Percentiles rank a stretch among this genome's conserved stretches.
These are phyloP conservation scores for Chrysoporthe cubensis DNA, from an alignment of 2,329 filamentous ascomycete species.

Conservation along the genomic window DNA sequence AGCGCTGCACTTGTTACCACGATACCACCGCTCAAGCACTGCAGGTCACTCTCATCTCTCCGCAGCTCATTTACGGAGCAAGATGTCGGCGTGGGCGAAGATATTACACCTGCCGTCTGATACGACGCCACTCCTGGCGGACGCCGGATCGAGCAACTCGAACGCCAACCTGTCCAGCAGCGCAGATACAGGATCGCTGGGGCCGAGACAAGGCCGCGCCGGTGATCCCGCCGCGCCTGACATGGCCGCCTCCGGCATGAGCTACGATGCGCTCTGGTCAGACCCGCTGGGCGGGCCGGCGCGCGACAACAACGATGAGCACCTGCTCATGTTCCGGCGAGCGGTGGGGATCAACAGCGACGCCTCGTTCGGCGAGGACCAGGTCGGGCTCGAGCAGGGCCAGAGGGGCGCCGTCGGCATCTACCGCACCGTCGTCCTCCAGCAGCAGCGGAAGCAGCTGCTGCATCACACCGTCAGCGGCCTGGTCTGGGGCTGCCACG, in stretches of 20 bases:
- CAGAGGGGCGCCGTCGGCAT: slow-evolving; percentile 43
- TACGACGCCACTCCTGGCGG: neutral
- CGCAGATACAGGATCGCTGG: neutral
- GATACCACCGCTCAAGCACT: neutral
- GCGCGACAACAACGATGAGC: slow-evolving; percentile 43
- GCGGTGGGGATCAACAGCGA: slow-evolving; percentile 48
- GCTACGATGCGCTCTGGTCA: slow-evolving; percentile 41
- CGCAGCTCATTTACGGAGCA: neutral
- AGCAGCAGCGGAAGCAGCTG: slow-evolving; percentile 37
- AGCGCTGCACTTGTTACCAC: neutral
- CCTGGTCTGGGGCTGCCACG: slow-evolving; percentile 59
- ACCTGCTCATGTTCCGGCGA: slow-evolving; percentile 46
- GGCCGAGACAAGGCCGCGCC: too few relatives aligned
- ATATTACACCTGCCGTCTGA: slow-evolving; percentile 6
- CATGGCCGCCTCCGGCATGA: slow-evolving; percentile 5
- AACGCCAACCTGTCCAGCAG: neutral
- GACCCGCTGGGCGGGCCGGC: slow-evolving; percentile 42
- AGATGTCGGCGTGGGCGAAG: neutral
- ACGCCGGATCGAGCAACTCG: neutral
- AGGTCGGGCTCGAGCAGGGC: slow-evolving; percentile 39
- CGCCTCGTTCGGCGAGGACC: slow-evolving; percentile 29
- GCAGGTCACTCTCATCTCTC: neutral
- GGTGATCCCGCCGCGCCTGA: neutral
- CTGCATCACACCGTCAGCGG: slow-evolving; percentile 31
- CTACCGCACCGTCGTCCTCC: slow-evolving; percentile 44